Percentiles rank a stretch among this genome's conserved stretches.
These are phyloP conservation scores for Pisolithus thermaeus DNA, from an alignment of 1,284 basidiomycete species.

Conservation along the genomic window DNA sequence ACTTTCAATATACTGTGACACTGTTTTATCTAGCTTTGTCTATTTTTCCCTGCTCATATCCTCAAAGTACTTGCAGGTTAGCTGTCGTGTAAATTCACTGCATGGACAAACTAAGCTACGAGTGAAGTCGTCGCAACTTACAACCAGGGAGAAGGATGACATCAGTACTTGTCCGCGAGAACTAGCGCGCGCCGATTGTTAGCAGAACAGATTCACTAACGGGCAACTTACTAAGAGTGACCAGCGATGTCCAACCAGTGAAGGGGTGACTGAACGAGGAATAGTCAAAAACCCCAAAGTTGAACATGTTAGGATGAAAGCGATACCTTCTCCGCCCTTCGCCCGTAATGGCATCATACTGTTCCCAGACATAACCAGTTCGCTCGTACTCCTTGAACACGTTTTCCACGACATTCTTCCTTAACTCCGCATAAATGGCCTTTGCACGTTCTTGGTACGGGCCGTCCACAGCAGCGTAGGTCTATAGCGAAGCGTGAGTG, in stretches of 20 bases:
- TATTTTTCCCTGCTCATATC: neutral
- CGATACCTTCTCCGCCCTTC: slow-evolving; percentile 74
- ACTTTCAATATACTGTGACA: too few relatives aligned
- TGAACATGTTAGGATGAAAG: slow-evolving; percentile 14
- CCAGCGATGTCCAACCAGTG: slow-evolving; percentile 88
- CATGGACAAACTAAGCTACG: too few relatives aligned
- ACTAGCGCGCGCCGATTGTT: slow-evolving; percentile 30
- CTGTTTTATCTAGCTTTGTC: neutral
- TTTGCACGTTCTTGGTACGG: slow-evolving; percentile 72
- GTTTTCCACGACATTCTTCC: slow-evolving; percentile 81
- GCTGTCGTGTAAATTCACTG: too few relatives aligned
- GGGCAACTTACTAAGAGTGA: slow-evolving; percentile 60
- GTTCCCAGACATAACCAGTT: slow-evolving; percentile 95
- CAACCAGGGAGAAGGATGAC: too few relatives aligned
- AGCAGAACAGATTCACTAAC: slow-evolving; percentile 9
- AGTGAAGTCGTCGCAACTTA: too few relatives aligned
- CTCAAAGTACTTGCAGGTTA: too few relatives aligned
- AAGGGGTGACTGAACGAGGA: slow-evolving; percentile 68
- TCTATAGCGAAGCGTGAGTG: slow-evolving; percentile 36
- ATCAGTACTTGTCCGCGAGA: slow-evolving; percentile 53
- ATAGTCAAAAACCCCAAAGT: slow-evolving; percentile 4
- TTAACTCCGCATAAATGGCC: slow-evolving; percentile 74
- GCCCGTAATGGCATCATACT: slow-evolving; percentile 83
- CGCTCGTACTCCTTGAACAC: slow-evolving; percentile 87
- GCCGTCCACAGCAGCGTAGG: slow-evolving; percentile 74